phyloP scores from a whole-genome alignment of 2,329 filamentous ascomycete species.

The Penicillium oxalicum region DNA sequence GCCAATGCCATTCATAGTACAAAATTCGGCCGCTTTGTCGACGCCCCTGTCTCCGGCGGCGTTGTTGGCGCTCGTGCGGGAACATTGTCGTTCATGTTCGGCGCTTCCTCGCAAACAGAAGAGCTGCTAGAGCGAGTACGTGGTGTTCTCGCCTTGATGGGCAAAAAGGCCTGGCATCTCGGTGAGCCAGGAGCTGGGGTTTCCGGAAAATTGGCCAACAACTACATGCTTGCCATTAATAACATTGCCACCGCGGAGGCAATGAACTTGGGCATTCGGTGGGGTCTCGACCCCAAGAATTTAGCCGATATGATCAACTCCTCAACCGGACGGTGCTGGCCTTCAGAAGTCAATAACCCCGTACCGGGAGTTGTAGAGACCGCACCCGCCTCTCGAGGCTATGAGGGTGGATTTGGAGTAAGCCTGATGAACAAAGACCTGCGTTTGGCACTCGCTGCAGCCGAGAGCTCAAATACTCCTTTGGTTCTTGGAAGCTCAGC shows the following conservation, averaged over 20 bases:
- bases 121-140: slow-evolving; percentile 60
- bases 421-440: slow-evolving; percentile 77
- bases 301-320: slow-evolving; percentile 85
- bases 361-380: slow-evolving; percentile 75
- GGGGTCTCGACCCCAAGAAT: slow-evolving; percentile 58
- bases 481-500: slow-evolving; percentile 61
- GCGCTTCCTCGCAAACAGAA: slow-evolving; percentile 47
- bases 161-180: slow-evolving; percentile 77
- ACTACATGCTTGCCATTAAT: slow-evolving; percentile 89
- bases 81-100: slow-evolving; percentile 94
- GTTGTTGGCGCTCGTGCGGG: slow-evolving; percentile 85
- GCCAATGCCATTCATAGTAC: slow-evolving; percentile 63
- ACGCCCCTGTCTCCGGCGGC: slow-evolving; percentile 95
- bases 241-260: slow-evolving; percentile 69
- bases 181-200: slow-evolving; percentile 79
- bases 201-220: slow-evolving; percentile 91
- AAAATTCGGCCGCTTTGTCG: slow-evolving; percentile 71
- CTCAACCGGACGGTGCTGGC: slow-evolving; percentile 93
- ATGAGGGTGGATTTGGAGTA: slow-evolving; percentile 70
- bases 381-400: slow-evolving; percentile 70
- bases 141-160: slow-evolving; percentile 72
- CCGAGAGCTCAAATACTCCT: slow-evolving; percentile 59
- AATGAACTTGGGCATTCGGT: slow-evolving; percentile 60
- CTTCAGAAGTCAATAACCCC: slow-evolving; percentile 91
- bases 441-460: slow-evolving; percentile 65